Conservation (phyloP, 306 rosid species). For the Heteromeles arbutifolia region DNA sequence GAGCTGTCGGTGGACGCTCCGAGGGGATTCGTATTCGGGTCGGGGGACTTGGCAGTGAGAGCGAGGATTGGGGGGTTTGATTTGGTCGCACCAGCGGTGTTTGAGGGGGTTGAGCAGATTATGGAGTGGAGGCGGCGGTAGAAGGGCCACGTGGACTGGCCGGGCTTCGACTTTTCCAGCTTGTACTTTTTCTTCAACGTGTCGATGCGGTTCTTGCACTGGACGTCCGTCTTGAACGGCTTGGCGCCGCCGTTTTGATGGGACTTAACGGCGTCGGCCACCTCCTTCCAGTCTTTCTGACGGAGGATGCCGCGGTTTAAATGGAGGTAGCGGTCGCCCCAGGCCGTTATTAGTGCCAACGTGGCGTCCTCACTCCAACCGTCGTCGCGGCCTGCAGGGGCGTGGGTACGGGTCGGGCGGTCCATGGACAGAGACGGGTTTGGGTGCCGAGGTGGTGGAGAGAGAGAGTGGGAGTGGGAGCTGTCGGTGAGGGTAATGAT, state of each 20-base stretch:
- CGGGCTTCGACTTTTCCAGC: constrained; percentile 36
- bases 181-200: constrained; percentile 52
- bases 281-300: constrained; percentile 48
- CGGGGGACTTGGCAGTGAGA: constrained; percentile 12
- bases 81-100: constrained; percentile 5
- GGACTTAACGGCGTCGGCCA: constrained; percentile 32
- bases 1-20: constrained; percentile 20
- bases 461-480: background rate
- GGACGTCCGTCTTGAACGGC: constrained; percentile 31
- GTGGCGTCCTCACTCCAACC: constrained; percentile 51
- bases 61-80: constrained; percentile 4
- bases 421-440: constrained; percentile 12
- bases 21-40: background rate
- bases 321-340: constrained; percentile 42
- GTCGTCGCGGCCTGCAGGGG: constrained; percentile 34
- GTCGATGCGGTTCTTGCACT: constrained; percentile 49
- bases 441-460: background rate
- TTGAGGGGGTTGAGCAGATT: constrained; percentile 6
- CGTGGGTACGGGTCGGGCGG: constrained; percentile 16
- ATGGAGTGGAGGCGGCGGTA: constrained; percentile 30
- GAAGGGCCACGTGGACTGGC: constrained; percentile 38
- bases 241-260: constrained; percentile 24
- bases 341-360: constrained; percentile 29
- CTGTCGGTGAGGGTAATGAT: background rate
- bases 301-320: constrained; percentile 48